phyloP scores from a whole-genome alignment of 2,329 filamentous ascomycete genomes.

The Fusarium robinianum region DNA sequence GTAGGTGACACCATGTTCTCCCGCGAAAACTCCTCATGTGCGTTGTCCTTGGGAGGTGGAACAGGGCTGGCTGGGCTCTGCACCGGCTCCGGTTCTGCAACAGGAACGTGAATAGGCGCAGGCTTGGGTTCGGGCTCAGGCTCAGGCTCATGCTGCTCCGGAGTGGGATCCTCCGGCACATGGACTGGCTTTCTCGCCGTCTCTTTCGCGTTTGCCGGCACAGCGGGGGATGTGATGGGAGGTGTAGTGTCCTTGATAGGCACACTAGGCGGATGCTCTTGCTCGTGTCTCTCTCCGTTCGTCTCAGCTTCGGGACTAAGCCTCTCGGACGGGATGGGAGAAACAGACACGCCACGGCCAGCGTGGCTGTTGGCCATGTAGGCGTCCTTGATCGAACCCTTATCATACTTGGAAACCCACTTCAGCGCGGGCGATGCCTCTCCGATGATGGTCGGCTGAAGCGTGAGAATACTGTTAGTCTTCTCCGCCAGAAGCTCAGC shows the following conservation, averaged over 20 bases:
- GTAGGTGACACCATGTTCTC: conserved; percentile 33
- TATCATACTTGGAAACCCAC: conserved; percentile 95
- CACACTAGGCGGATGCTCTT: conserved; percentile 45
- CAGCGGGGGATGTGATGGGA: conserved; percentile 28
- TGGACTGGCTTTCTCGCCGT: conserved; percentile 31
- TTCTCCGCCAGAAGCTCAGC: conserved; percentile 65
- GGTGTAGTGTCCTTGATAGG: conserved; percentile 46
- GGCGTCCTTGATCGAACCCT: conserved; percentile 80
- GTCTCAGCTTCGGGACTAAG: conserved; percentile 29
- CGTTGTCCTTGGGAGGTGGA: conserved; percentile 35
- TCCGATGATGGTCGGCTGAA: conserved; percentile 81
- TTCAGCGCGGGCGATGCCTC: conserved; percentile 95
- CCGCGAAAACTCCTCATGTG: conserved; percentile 27
- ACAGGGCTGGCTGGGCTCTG: conserved; percentile 22
- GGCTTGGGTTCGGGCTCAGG: conserved; percentile 12
- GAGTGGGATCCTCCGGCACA: conserved; percentile 2
- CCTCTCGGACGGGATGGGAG: conserved; percentile 43
- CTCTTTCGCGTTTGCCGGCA: conserved; percentile 28
- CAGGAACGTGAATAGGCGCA: conserved; percentile 9
- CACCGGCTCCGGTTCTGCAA: conserved; percentile 11
- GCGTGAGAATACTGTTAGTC: conserved; percentile 86
- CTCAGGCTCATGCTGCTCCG: conserved; percentile 7
- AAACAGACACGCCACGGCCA: conserved; percentile 63
- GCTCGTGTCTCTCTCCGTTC: conserved; percentile 17
- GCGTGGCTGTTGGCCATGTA: conserved; percentile 77